phyloP scores from a whole-genome alignment of 2,329 filamentous ascomycete species.

The Alternaria hordeiaustralica region DNA sequence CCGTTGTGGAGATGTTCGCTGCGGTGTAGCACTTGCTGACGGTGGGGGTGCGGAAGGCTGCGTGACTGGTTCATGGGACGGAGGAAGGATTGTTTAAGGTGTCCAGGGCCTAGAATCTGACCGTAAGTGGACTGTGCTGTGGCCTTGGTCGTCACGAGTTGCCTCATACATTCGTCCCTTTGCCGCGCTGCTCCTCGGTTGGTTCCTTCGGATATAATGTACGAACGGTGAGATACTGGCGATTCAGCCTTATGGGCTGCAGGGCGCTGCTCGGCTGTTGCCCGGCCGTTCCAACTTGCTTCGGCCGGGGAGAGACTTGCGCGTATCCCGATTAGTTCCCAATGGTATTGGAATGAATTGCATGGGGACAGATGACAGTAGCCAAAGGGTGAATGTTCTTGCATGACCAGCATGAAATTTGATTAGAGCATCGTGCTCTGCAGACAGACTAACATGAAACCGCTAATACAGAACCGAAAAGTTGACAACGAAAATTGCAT shows the following conservation, averaged over 20 bases:
- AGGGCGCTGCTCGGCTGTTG: neutral
- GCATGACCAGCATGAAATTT: conserved; percentile 4
- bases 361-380: neutral
- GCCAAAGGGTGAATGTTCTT: neutral
- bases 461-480: neutral
- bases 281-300: neutral
- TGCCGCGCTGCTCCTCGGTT: neutral
- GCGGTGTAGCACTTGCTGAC: neutral
- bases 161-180: neutral
- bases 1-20: neutral
- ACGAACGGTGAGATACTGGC: neutral
- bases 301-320: neutral
- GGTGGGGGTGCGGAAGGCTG: neutral
- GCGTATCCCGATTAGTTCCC: neutral
- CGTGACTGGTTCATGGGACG: neutral
- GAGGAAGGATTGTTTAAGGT: neutral
- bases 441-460: neutral
- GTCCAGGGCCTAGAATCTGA: neutral
- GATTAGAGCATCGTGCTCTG: neutral
- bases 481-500: neutral
- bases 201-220: neutral
- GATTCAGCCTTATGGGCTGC: neutral
- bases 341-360: neutral
- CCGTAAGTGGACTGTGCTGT: neutral
- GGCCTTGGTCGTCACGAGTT: neutral